Base-by-base conservation (phyloP, 2,329 filamentous ascomycete genomes). In the Ophiostoma montium region DNA sequence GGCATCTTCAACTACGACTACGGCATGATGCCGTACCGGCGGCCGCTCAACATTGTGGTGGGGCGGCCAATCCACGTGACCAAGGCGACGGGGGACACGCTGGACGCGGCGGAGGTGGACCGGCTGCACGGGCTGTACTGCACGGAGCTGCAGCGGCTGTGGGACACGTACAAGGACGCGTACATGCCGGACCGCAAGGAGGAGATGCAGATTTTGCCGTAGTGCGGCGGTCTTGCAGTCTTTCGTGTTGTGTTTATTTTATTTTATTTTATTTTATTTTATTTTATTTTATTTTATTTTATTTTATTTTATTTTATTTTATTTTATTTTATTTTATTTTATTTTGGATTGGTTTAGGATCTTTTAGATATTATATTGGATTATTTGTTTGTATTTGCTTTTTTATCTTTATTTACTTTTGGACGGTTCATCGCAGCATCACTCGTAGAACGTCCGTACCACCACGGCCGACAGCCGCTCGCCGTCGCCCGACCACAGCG, bases 1-100 rank as follows among this genome's bases (percentile, higher is more conserved):
- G 90, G 90, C 12, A 82, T 96, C 36, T 95, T 96, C 68, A 98
- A 98, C 65, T 96, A 98, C 62, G 92, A 98, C 63, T 86, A 95
- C 13, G 92, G 92, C 4, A 69, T 96, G 58, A 88, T 96, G 86
- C 92, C 92, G 0, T 96, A 95, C 63, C 80, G 92, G 12, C 74
- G 82, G 46, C 82, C 87, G 11, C 70, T 98, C 52, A 92, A 96
- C 61, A 78, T 95, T 44, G 89, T 98, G 12, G 85, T 95, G 13
- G 90, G 90, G 3, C 74, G 76, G 47, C 88, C 90, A 0, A 87
- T 95, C 53, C 70, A 72, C 54, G 82, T 95, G 6, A 67, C 73
- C 46, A 69, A 74, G 53, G 67, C 72, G 18, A 68, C 53, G 10
- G 55, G 47, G 15, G 54, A 75, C 32, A 77, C 80, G 53, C 84